Conservation (phyloP, 176 grass and related monocot genomes). For the Aegilops umbellulata region DNA sequence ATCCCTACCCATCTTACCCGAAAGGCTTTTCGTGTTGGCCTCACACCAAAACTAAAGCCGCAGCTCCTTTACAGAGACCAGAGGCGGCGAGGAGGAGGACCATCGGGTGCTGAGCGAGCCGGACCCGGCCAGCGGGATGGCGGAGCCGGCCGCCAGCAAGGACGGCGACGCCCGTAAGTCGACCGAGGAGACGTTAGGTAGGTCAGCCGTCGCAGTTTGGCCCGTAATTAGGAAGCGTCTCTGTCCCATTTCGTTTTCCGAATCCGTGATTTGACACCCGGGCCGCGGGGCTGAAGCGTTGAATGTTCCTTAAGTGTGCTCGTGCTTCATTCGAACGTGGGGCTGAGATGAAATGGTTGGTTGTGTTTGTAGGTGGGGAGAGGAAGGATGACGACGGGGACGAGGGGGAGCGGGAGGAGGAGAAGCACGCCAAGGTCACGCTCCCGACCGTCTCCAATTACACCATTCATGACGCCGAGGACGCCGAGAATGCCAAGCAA, state of each 20-base stretch:
- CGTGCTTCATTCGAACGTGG: neutral
- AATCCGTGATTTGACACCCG: slow-evolving; percentile 16
- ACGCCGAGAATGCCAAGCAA: slow-evolving; percentile 28
- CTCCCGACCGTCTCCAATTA: slow-evolving; percentile 95
- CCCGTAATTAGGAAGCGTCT: slow-evolving; percentile 3
- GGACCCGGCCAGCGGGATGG: slow-evolving; percentile 48
- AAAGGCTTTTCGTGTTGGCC: neutral
- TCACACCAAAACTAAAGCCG: neutral
- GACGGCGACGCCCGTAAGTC: slow-evolving; percentile 12
- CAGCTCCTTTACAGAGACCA: neutral
- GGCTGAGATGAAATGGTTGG: neutral
- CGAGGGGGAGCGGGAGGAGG: slow-evolving; percentile 1
- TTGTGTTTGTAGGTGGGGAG: slow-evolving; percentile 6
- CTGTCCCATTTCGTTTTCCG: neutral
- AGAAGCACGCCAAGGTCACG: slow-evolving; percentile 56
- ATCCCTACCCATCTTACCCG: neutral
- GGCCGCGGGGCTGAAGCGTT: neutral
- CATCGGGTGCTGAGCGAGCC: slow-evolving; percentile 43
- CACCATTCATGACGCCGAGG: slow-evolving; percentile 65
- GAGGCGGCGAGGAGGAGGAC: slow-evolving; percentile 33
- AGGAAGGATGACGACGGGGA: neutral
- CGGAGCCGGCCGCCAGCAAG: slow-evolving; percentile 10
- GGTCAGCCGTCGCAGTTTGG: slow-evolving; percentile 43
- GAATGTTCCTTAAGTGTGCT: neutral
- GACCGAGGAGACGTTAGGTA: slow-evolving; percentile 13